Evolutionary conservation across 2,329 filamentous ascomycete species (phyloP), one percentile per base, ranked within the genome.

Genomic region (Scortechinia acanthostroma): DNA sequence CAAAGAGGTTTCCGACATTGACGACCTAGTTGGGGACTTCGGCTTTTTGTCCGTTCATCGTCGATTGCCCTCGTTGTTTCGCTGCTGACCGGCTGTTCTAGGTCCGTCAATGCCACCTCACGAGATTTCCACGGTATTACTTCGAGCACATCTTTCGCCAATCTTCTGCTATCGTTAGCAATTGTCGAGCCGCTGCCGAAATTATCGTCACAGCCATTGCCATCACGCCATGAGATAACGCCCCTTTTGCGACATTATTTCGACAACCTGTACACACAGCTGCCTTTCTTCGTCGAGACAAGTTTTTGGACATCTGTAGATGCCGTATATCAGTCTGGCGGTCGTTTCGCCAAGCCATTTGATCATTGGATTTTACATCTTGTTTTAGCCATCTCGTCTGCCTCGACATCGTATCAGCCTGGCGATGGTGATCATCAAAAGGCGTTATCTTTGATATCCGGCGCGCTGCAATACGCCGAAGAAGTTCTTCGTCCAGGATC

Each of bases 81-180:
- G 22, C 51, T 43, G 28, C 25, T n/a, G 5, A 25, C 16, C 35
- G n/a, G n/a, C n/a, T n/a, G n/a, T n/a, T n/a, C 17, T 45, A 76
- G 73, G 21, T 75, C 79, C 4, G 77, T 83, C 53, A 83, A 82
- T 61, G 78, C 79, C 10, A 83, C 79, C 2, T 78, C 79, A 2
- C 67, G 79, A 58, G 79, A 83, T 57, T 83, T 82, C 51, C 74
- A 80, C 56, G 79, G 78, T 47, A 82, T 83, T 56, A 78, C 76
- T 3, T 73, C 72, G 4, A 73, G 70, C 46, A 80, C 80, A 63
- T 80, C 77, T 2, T 82, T 81, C 60, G 74, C 77, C 33, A 73
- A 76, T 30, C 63, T 83, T 40, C 71, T 82, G n/a, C 61, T 80
- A 16, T 75, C 74, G 17, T 71, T 79, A n/a, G 74, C 75, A 25